phyloP scores from a whole-genome alignment of 192 early-diverging fungal species.

The Spizellomyces punctatus region DNA sequence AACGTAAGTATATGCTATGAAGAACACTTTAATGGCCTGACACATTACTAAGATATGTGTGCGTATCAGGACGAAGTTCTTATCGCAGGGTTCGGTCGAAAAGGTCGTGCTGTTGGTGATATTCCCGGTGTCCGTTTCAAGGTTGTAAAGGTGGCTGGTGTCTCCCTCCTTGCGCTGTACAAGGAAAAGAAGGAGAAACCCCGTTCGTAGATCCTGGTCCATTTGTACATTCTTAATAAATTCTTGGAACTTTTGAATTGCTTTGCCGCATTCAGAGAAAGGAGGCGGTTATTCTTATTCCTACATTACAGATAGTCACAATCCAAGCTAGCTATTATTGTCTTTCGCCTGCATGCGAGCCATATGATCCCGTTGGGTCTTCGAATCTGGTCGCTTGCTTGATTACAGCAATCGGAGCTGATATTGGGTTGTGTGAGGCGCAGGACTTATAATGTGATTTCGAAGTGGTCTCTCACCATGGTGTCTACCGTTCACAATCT shows the following conservation, averaged over 20 bases:
- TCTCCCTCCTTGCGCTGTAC: slow-evolving; percentile 97
- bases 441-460: no score
- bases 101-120: slow-evolving; percentile 99
- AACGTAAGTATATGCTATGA: slow-evolving; percentile 60
- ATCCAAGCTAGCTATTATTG: no score
- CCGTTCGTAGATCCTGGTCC: slow-evolving; percentile 51
- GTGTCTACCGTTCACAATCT: background rate
- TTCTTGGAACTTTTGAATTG: no score
- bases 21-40: background rate
- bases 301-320: no score
- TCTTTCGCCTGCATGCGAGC: no score
- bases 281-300: no score
- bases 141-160: slow-evolving; percentile 99
- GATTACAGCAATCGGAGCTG: background rate
- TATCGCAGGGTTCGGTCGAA: slow-evolving; percentile 99
- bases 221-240: no score
- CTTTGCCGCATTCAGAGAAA: no score
- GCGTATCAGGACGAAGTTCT: slow-evolving; percentile 86
- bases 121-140: slow-evolving; percentile 99
- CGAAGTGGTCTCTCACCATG: no score
- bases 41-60: background rate
- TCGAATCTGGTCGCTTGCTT: background rate
- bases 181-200: slow-evolving; percentile 99
- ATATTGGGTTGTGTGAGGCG: no score
- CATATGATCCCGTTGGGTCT: slow-evolving; percentile 2